A percentile compares a stretch with the other conserved stretches of the same genome.
Conservation (phyloP, 139 green algal species). For the Coelastrella sp. region DNA sequence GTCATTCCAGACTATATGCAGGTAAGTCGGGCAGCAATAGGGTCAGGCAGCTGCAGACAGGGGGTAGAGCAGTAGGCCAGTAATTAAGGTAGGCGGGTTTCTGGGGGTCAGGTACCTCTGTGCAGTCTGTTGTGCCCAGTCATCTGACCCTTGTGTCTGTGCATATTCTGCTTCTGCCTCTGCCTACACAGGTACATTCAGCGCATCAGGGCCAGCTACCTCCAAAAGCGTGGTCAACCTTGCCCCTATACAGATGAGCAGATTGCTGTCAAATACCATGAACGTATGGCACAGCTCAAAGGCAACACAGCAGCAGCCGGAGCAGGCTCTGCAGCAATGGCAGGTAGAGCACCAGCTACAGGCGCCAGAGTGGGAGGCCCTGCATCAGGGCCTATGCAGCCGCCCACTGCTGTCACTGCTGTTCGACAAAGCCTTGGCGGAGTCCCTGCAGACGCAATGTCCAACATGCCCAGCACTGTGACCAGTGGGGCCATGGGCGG, state of each 20-base stretch:
- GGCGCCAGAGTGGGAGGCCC: not conserved
- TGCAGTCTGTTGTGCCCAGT: too few species aligned
- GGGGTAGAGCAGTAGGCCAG: too few species aligned
- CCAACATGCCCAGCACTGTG: not conserved
- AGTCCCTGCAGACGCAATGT: not conserved
- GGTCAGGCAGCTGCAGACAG: too few species aligned
- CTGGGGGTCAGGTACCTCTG: too few species aligned
- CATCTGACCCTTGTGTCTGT: not conserved
- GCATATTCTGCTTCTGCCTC: not conserved
- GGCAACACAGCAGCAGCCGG: not conserved
- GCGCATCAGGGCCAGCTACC: conserved; percentile 27
- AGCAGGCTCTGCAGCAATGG: not conserved
- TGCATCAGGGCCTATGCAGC: too few species aligned
- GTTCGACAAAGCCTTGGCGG: too few species aligned
- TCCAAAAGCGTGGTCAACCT: conserved; percentile 1
- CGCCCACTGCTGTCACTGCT: too few species aligned
- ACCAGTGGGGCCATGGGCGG: not conserved
- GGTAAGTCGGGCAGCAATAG: not conserved
- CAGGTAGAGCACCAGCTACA: not conserved
- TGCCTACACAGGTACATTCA: conserved; percentile 31
- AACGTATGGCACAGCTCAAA: conserved; percentile 6
- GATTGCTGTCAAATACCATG: conserved; percentile 5
- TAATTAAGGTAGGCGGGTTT: too few species aligned
- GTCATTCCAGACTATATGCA: not conserved
- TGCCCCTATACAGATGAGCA: conserved; percentile 26